A percentile compares a stretch with the other conserved stretches of the same genome.
Evolutionary conservation across 768 basidiomycete species (phyloP).

Genomic region (Clitopilus passeckerianus): DNA sequence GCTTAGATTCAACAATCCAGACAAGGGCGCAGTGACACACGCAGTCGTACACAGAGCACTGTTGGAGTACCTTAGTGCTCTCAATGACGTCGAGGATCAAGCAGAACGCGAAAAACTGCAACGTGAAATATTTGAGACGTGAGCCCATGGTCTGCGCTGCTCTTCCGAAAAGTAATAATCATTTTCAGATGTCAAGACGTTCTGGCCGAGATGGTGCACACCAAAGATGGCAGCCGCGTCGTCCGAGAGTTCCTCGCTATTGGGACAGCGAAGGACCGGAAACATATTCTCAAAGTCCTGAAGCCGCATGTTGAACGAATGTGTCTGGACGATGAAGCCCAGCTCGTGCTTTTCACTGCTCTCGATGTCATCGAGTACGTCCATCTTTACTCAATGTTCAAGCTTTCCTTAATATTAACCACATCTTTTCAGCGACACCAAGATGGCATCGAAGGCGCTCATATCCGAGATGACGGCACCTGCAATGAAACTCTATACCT

Average conservation of each 20-base stretch:
- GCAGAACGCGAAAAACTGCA: conserved; percentile 69
- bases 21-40: conserved; percentile 85
- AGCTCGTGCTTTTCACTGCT: conserved; percentile 84
- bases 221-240: conserved; percentile 82
- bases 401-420: neutral
- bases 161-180: neutral
- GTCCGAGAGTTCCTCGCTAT: conserved; percentile 82
- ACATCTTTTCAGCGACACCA: conserved; percentile 66
- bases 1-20: conserved; percentile 81
- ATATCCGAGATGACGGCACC: conserved; percentile 61
- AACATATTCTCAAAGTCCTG: conserved; percentile 84
- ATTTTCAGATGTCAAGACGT: conserved; percentile 69
- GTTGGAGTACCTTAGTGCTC: conserved; percentile 76
- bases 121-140: conserved; percentile 81
- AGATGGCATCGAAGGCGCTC: conserved; percentile 77
- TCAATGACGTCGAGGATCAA: conserved; percentile 54
- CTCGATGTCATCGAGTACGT: conserved; percentile 86
- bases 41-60: conserved; percentile 84
- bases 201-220: conserved; percentile 91
- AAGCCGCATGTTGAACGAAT: conserved; percentile 89
- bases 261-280: conserved; percentile 90
- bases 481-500: conserved; percentile 51
- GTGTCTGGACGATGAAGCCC: conserved; percentile 86
- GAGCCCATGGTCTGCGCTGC: conserved; percentile 7
- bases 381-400: neutral